Evolutionary conservation across 805 yeast species (phyloP), one percentile per base, ranked within the genome.

Genomic region (Saccharomycopsis capsularis): DNA sequence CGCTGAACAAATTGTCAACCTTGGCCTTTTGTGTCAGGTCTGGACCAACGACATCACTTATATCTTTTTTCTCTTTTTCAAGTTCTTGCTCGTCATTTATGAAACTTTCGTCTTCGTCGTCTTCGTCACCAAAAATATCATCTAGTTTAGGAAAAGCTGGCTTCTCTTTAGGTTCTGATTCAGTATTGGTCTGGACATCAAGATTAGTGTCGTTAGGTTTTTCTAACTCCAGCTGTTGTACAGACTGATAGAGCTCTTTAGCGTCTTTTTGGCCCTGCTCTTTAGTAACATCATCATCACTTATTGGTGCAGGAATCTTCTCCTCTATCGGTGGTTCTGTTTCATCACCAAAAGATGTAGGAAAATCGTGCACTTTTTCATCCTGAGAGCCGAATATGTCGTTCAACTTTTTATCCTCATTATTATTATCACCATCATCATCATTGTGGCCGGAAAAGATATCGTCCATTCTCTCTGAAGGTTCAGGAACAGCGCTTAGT

Each of bases 51-150:
- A 27, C 32, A 7, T 27, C 32, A 13, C 13, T 27, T 7, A 27
- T 13, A 7, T 13, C 32, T 27, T 27, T 27, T 27, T 27, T 27
- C 13, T 27, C 32, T 13, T 27, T 13, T 7, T 27, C 11, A 27
- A 7, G 7, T 27, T 27, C 11, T 7, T 27, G 11, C 32, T 27
- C 32, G 32, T 27, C 32, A 27, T 7, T 27, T 27, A 27, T 7
- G 11, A 27, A 27, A 7, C 13, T 13, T 27, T 27, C 32, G 7
- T 42, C 46, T 9, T 42, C 46, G 4, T 42, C 46, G 6, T 42
- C 39, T 3, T 42, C 46, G n/a, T 42, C 46, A 21, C 38, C 46
- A 29, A 42, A 42, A 19, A 42, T 42, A 23, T 42, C 46, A 32
- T 42, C 46, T 19, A 25, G 27, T 11, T 42, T 42, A 19, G 41